Evolutionary conservation across 2,329 filamentous ascomycete genomes (phyloP).

Genomic region (Graphiopsis chlorocephala): DNA sequence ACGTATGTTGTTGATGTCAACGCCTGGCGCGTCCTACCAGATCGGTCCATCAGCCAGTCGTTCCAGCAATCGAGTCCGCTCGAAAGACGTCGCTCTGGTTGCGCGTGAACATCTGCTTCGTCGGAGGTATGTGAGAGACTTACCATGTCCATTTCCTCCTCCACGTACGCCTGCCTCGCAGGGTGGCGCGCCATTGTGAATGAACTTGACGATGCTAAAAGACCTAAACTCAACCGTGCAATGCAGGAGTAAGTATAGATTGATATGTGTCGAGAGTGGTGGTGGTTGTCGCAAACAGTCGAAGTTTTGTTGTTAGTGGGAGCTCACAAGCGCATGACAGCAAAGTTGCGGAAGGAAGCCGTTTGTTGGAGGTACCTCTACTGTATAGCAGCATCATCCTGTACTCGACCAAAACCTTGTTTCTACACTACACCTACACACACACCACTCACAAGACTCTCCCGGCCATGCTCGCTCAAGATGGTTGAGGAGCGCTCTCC

Average conservation of each 20-base stretch:
- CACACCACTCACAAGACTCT: neutral
- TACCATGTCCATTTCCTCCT: constrained; percentile 58
- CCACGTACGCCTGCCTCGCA: constrained; percentile 87
- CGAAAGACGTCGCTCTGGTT: constrained; percentile 23
- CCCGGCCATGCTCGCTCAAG: constrained; percentile 6
- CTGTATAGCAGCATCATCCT: neutral
- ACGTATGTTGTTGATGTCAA: constrained; percentile 64
- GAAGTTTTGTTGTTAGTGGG: constrained; percentile 1
- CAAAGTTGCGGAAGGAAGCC: constrained; percentile 6
- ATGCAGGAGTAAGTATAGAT: neutral
- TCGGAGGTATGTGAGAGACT: constrained; percentile 10
- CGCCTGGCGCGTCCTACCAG: constrained; percentile 53
- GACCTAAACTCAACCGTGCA: accelerated
- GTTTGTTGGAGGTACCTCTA: neutral
- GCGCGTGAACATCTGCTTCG: constrained; percentile 33
- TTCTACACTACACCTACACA: neutral
- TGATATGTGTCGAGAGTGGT: neutral
- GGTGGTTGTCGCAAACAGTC: constrained; percentile 1
- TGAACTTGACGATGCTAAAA: neutral
- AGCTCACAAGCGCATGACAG: neutral
- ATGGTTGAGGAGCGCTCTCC: constrained; percentile 1
- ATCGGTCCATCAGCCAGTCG: constrained; percentile 26
- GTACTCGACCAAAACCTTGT: neutral
- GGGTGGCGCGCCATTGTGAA: constrained; percentile 66
- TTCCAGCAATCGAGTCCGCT: constrained; percentile 15